Evolutionary conservation across 2,329 filamentous ascomycete species (phyloP), one percentile per base, ranked within the genome.

Genomic region (Clonostachys solani): DNA sequence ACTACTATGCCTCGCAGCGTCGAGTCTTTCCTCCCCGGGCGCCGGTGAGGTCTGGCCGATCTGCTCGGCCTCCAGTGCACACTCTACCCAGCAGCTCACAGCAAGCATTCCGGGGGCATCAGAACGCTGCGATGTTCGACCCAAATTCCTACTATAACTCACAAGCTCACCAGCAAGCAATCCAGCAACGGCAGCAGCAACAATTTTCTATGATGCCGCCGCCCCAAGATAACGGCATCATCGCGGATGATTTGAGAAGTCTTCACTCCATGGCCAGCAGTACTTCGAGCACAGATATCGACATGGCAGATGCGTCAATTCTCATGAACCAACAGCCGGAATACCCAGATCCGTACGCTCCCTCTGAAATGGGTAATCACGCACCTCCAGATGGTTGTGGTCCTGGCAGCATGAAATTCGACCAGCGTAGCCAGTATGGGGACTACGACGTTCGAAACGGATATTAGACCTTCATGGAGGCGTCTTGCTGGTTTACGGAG

Each of bases 221-320:
- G 18, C 54, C 58, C 37, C 52, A 57, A 15, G 54, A 49, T 7
- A 57, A 61, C 3, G 62, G 63, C 12, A 66, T 68, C 49, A 65
- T 68, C n/a, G 60, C 64, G 4, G 65, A 68, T 42, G 65, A 66
- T 42, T 51, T 67, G 38, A 58, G 62, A 23, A 67, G 59, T 40
- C 54, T 68, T n/a, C 55, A 62, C 29, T 58, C 56, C 36, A 60
- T 68, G 54, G 53, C 65, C 5, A 55, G 54, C 45, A 57, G 54
- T 38, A 52, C 55, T 35, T 49, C 59, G 6, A 42, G 47, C n/a
- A 42, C 33, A 17, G 63, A 68, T 35, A 56, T 68, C n/a, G 59
- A 65, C 33, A 68, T 68, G 65, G 49, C 52, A 9, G 65, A 68
- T 43, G 52, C 60, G 4, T 56, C 60, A 7, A 62, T 64, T 29